Evolutionary conservation across 768 basidiomycete species (phyloP).

Genomic region (Calocera viscosa): DNA sequence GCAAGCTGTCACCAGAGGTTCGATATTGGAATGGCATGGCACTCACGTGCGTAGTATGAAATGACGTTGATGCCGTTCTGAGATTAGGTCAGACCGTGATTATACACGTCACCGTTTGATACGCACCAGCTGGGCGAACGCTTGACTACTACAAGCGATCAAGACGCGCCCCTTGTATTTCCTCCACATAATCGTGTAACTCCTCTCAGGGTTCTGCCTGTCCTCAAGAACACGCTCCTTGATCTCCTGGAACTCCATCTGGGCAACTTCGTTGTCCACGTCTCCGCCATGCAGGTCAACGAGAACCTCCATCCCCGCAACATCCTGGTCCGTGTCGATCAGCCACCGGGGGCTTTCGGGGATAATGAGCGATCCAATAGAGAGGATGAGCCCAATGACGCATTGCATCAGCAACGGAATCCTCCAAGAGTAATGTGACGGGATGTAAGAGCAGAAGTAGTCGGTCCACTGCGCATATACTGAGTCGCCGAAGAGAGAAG

Average conservation of each 20-base stretch:
- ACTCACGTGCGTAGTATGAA: conserved; percentile 84
- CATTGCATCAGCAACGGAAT: conserved; percentile 82
- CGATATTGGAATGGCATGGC: neutral
- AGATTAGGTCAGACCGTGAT: neutral
- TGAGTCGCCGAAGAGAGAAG: neutral
- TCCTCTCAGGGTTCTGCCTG: conserved; percentile 43
- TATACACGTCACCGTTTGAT: neutral
- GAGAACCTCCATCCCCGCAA: conserved; percentile 71
- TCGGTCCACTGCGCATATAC: conserved; percentile 60
- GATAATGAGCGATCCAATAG: conserved; percentile 64
- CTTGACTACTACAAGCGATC: conserved; percentile 89
- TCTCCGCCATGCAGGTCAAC: conserved; percentile 82
- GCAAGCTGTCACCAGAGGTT: conserved; percentile 3
- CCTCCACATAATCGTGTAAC: conserved; percentile 74
- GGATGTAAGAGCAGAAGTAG: conserved; percentile 82
- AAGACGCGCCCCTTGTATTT: conserved; percentile 77
- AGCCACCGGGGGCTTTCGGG: conserved; percentile 94
- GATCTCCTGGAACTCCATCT: conserved; percentile 82
- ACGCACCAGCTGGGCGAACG: conserved; percentile 84
- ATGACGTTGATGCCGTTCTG: conserved; percentile 97
- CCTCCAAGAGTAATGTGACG: conserved; percentile 81
- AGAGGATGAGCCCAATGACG: conserved; percentile 69
- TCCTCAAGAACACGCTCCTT: conserved; percentile 65
- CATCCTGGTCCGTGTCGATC: conserved; percentile 74
- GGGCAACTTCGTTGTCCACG: conserved; percentile 49